A percentile compares a stretch with the other conserved stretches of the same genome.
phyloP scores from a whole-genome alignment of 495 filamentous ascomycete species.

The Penicillium egyptiacum region DNA sequence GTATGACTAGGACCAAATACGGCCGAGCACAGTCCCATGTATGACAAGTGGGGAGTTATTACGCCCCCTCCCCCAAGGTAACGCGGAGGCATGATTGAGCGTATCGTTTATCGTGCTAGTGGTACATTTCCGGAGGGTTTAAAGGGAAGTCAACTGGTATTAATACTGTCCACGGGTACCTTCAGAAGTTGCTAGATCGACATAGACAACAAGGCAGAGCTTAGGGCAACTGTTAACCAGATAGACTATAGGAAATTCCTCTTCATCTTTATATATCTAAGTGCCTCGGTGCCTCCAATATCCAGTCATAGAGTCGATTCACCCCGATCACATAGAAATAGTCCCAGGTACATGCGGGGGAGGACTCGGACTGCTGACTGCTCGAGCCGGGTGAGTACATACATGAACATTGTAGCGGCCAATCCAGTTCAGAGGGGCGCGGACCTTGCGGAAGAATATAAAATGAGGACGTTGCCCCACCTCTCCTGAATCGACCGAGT shows the following conservation, averaged over 20 bases:
- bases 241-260: background rate
- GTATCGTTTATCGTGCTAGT: slow-evolving; percentile 5
- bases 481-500: slow-evolving; percentile 35
- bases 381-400: slow-evolving; percentile 10
- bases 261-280: background rate
- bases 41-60: slow-evolving; percentile 15
- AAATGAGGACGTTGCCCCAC: slow-evolving; percentile 22
- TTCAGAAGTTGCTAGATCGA: background rate
- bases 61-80: slow-evolving; percentile 15
- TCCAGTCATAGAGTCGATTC: background rate
- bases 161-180: background rate
- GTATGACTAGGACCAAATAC: background rate
- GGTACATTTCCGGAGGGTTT: slow-evolving; percentile 25
- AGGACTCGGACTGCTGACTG: slow-evolving; percentile 3
- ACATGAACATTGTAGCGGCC: slow-evolving; percentile 10
- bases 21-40: slow-evolving; percentile 13
- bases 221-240: background rate
- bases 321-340: background rate
- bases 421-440: slow-evolving; percentile 12
- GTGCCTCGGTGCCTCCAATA: background rate
- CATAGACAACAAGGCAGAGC: background rate
- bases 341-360: slow-evolving; percentile 5
- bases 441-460: slow-evolving; percentile 30
- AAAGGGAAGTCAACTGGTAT: background rate
- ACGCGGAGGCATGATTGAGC: slow-evolving; percentile 9